Percentiles rank a stretch among this genome's conserved stretches.
Conservation (phyloP, 2,329 filamentous ascomycete genomes). For the Teratosphaeria pseudoeucalypti region DNA sequence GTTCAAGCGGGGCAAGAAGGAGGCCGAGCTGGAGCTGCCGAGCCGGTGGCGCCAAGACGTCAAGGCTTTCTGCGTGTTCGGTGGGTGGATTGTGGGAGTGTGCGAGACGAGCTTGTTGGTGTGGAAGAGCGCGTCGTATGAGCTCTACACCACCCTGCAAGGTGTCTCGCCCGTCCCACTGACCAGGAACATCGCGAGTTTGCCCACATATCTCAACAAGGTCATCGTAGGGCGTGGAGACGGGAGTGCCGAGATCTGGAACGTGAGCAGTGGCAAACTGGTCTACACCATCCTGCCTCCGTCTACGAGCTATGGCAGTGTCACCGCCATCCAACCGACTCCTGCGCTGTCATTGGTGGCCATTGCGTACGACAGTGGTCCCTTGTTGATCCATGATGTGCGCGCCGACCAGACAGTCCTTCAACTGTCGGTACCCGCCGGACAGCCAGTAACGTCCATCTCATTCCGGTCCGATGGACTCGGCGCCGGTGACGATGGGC, state of each 20-base stretch:
- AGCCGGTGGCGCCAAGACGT: constrained; percentile 58
- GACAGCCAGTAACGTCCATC: constrained; percentile 65
- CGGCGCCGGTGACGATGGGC: constrained; percentile 79
- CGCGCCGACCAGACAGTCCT: constrained; percentile 65
- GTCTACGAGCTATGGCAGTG: constrained; percentile 59
- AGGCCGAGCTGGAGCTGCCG: constrained; percentile 63
- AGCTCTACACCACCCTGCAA: constrained; percentile 80
- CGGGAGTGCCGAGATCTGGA: constrained; percentile 94
- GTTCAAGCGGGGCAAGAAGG: constrained; percentile 81
- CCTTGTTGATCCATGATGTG: constrained; percentile 71
- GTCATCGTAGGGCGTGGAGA: constrained; percentile 80
- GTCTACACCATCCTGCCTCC: constrained; percentile 82
- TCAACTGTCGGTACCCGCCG: constrained; percentile 42
- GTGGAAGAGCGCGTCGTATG: constrained; percentile 73
- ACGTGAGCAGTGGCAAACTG: constrained; percentile 80
- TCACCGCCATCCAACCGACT: constrained; percentile 78
- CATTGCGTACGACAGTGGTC: constrained; percentile 73
- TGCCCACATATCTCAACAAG: constrained; percentile 96
- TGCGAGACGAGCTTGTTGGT: constrained; percentile 68
- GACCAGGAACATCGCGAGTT: constrained; percentile 68
- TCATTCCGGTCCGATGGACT: constrained; percentile 82
- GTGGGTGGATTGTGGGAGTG: constrained; percentile 81
- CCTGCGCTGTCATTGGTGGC: constrained; percentile 78
- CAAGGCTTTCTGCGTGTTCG: constrained; percentile 69
- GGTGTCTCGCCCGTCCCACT: constrained; percentile 52